Evolutionary conservation across 148 eudicot genomes (phyloP), one percentile per base, ranked within the genome.

Genomic region (Chenopodium berlandieri): DNA sequence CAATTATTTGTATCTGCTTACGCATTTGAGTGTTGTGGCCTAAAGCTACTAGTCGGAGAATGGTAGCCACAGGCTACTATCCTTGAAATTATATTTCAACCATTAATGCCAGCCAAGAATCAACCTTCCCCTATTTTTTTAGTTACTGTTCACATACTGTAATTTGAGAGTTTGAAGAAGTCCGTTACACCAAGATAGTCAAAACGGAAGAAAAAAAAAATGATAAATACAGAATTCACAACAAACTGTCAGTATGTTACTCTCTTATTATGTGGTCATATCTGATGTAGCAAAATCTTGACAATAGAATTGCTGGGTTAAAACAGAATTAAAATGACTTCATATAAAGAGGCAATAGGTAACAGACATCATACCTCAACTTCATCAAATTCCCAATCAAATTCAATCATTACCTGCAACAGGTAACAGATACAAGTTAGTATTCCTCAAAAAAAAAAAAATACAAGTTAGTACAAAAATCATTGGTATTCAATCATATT

Each of bases 311-410:
- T 6, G n/a, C 9, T 62, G 8, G 23, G 66, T 62, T 62, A 62
- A 5, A 7, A 62, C 23, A 62, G 66, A 62, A 20, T 9, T 7
- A 66, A 66, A 66, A 5, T 9, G 17, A 66, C 31, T 66, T 34
- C 32, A 23, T 27, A 66, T 25, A 23, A 13, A 22, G 10, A n/a
- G 7, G 20, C 68, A 64, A 50, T 64, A 64, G 27, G 27, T 37
- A 37, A 37, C 44, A 37, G 44, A 37, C 44, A 37, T 37, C 44
- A 37, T 89, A 96, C 99, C 97, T 96, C 95, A 63, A 90, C 83
- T 79, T 96, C 99, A 88, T 96, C 99, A 46, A 96, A 76, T 37
- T 96, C 99, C 99, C 99, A 96, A 88, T 96, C 99, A 86, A 91
- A 96, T 81, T 94, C 97, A 46, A 92, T 86, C 46, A 94, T 71